These are phyloP conservation scores for Coemansia furcata DNA, from an alignment of 192 early-diverging fungal species.

Conservation along the genomic window DNA sequence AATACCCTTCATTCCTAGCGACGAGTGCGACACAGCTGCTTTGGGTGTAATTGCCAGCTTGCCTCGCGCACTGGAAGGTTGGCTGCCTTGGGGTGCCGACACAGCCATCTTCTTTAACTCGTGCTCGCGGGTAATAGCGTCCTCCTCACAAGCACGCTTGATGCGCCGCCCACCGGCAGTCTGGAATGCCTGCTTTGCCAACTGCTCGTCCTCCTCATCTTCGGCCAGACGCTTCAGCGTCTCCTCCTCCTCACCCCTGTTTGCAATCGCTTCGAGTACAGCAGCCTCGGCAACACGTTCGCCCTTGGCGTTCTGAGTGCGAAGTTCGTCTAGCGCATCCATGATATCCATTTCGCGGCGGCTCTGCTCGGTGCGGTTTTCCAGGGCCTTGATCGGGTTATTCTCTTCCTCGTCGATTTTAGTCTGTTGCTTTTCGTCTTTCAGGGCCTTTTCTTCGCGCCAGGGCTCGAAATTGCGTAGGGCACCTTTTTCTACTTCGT, in stretches of 20 bases:
- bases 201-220: conserved; percentile 25
- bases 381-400: conserved; percentile 93
- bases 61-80: background rate
- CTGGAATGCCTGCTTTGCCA: conserved; percentile 27
- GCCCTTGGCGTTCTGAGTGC: conserved; percentile 78
- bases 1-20: conserved; percentile 24
- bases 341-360: conserved; percentile 98
- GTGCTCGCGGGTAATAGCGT: conserved; percentile 14
- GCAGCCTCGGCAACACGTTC: conserved; percentile 74
- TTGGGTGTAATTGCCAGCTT: background rate
- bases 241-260: conserved; percentile 13
- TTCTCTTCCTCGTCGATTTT: conserved; percentile 82
- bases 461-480: conserved; percentile 94
- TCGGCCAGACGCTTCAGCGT: conserved; percentile 26
- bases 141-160: conserved; percentile 42
- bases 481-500: conserved; percentile 90
- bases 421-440: conserved; percentile 57
- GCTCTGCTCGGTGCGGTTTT: conserved; percentile 90
- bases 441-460: conserved; percentile 66
- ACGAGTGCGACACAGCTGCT: conserved; percentile 6
- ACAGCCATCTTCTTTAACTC: conserved; percentile 12
- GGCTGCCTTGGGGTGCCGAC: background rate
- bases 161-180: conserved; percentile 16
- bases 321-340: conserved; percentile 94
- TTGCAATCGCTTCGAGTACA: conserved; percentile 57